These are phyloP conservation scores for Paxillus involutus DNA, from an alignment of 768 basidiomycete species.

Conservation along the genomic window DNA sequence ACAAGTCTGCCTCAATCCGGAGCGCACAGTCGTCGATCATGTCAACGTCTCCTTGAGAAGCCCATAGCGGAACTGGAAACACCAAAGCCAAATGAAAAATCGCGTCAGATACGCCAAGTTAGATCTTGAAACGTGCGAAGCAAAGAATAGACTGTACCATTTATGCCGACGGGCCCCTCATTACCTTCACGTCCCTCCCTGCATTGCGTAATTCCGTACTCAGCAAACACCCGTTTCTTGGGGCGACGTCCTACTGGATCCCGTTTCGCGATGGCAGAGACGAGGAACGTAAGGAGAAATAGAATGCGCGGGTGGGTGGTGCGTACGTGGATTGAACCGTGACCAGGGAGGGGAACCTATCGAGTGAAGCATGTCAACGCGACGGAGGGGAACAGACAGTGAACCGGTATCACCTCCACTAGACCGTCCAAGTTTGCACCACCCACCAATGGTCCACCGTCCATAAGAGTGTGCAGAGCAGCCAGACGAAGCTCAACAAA, in stretches of 20 bases:
- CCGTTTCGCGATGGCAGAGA: conserved; percentile 65
- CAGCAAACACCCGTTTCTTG: conserved; percentile 67
- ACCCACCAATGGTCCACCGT: conserved; percentile 48
- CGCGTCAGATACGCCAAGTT: no score
- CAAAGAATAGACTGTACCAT: conserved; percentile 8
- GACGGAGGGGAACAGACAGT: conserved; percentile 24
- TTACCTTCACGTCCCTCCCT: conserved; percentile 43
- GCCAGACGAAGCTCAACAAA: conserved; percentile 52
- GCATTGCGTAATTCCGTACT: conserved; percentile 52
- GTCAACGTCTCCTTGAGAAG: conserved; percentile 48
- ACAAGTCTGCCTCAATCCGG: conserved; percentile 68
- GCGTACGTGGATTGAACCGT: conserved; percentile 51
- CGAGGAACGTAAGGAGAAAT: conserved; percentile 63
- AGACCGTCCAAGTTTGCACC: conserved; percentile 36
- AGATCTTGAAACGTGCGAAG: background rate
- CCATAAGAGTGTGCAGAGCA: conserved; percentile 65
- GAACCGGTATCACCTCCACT: conserved; percentile 32
- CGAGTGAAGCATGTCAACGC: background rate
- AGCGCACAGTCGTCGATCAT: conserved; percentile 49
- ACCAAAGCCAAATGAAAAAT: background rate
- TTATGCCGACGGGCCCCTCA: conserved; percentile 8
- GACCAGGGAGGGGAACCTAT: conserved; percentile 31
- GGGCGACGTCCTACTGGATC: conserved; percentile 75
- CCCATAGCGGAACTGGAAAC: conserved; percentile 53
- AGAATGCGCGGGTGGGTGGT: conserved; percentile 69